phyloP scores from a whole-genome alignment of 805 yeast species.

The Lachancea sp. region DNA sequence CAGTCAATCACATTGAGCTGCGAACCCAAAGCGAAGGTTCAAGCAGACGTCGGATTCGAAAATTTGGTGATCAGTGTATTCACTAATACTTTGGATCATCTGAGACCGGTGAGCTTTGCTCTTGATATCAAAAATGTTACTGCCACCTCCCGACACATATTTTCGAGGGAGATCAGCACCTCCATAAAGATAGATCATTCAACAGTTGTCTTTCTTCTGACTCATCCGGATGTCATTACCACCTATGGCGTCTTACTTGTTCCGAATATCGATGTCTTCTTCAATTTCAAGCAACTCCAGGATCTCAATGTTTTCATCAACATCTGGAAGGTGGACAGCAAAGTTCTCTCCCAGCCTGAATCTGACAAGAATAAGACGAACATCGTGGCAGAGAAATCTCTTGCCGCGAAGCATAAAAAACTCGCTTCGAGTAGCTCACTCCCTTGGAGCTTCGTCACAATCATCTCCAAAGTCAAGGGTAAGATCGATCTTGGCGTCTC shows the following conservation, averaged over 20 bases:
- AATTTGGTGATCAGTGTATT: constrained; percentile 56
- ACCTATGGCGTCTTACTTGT: constrained; percentile 47
- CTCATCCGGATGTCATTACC: constrained; percentile 37
- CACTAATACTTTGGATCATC: constrained; percentile 39
- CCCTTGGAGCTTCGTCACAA: constrained; percentile 66
- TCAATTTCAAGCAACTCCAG: constrained; percentile 80
- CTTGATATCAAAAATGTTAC: constrained; percentile 49
- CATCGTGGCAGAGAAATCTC: constrained; percentile 3
- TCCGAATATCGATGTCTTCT: constrained; percentile 49
- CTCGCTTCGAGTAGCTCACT: constrained; percentile 36
- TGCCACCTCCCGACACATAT: constrained; percentile 80
- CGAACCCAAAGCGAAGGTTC: constrained; percentile 90
- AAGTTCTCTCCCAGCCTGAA: constrained; percentile 18
- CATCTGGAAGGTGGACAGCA: constrained; percentile 62
- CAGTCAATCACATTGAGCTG: constrained; percentile 79
- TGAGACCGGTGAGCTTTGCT: constrained; percentile 40
- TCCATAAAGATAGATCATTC: constrained; percentile 46
- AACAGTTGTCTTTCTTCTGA: constrained; percentile 43
- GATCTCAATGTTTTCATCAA: constrained; percentile 78
- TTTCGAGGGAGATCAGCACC: constrained; percentile 85
- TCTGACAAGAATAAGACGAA: constrained; percentile 3
- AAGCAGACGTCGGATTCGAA: constrained; percentile 71
- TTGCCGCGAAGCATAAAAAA: constrained; percentile 5
- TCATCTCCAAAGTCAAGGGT: constrained; percentile 46
- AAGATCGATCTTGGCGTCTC: constrained; percentile 78